phyloP scores from a whole-genome alignment of 306 rosid genomes.

The Begonia peltatifolia region DNA sequence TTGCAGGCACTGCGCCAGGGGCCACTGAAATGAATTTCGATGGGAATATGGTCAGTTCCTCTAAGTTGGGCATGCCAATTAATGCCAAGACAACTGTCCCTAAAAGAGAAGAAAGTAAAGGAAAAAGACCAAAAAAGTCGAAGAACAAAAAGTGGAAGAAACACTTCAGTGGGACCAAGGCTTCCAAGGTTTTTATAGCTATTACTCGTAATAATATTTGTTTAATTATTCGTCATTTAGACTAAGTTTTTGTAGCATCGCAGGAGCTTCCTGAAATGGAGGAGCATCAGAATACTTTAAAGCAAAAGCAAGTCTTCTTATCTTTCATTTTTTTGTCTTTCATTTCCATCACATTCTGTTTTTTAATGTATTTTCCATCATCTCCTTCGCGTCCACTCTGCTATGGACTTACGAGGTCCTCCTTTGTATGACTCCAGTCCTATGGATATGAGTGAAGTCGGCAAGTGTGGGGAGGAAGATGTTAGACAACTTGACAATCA shows the following conservation, averaged over 20 bases:
- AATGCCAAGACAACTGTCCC: slow-evolving; percentile 35
- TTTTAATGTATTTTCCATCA: background rate
- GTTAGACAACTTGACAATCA: too few species aligned
- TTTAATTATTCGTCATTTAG: background rate
- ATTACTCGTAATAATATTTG: background rate
- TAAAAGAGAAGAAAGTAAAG: slow-evolving; percentile 50
- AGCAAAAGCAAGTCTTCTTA: slow-evolving; percentile 21
- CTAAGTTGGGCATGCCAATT: too few species aligned
- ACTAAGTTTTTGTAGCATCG: slow-evolving; percentile 5
- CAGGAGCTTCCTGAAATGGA: slow-evolving; percentile 36
- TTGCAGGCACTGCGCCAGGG: too few species aligned
- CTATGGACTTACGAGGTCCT: too few species aligned
- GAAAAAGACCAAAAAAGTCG: slow-evolving; percentile 32
- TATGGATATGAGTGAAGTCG: too few species aligned
- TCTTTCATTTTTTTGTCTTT: background rate
- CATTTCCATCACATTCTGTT: background rate
- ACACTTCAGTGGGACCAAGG: slow-evolving; percentile 49
- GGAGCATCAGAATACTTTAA: slow-evolving; percentile 22
- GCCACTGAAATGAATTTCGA: too few species aligned
- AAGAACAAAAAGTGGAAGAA: slow-evolving; percentile 70
- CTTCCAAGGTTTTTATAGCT: slow-evolving; percentile 40
- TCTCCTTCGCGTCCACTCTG: too few species aligned
- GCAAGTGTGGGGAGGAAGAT: too few species aligned
- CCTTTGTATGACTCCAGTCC: too few species aligned
- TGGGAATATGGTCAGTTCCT: too few species aligned